Evolutionary conservation across 345 rosid species (phyloP).

Genomic region (Anacardium occidentale): DNA sequence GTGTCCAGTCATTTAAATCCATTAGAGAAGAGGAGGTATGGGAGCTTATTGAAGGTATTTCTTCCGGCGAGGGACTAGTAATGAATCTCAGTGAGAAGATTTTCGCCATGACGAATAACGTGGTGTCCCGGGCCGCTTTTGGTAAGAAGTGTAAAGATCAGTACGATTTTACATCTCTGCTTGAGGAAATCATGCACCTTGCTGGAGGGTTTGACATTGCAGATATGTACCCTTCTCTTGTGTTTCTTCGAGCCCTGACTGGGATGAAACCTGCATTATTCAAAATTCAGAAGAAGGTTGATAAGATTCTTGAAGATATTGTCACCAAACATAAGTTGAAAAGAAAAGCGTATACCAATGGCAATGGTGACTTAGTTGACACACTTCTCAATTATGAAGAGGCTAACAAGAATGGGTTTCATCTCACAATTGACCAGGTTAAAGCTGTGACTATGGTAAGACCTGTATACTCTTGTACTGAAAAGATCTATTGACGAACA

Average conservation of each 20-base stretch:
- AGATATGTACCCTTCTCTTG: slow-evolving; percentile 19
- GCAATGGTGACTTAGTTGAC: slow-evolving; percentile 18
- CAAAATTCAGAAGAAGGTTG: slow-evolving; percentile 11
- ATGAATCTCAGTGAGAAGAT: slow-evolving; percentile 22
- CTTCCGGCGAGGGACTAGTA: not conserved
- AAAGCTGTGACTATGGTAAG: slow-evolving; percentile 22
- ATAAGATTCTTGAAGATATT: slow-evolving; percentile 18
- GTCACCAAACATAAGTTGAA: slow-evolving; percentile 8
- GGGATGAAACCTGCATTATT: slow-evolving; percentile 11
- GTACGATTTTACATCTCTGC: not conserved
- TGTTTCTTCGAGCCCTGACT: slow-evolving; percentile 7
- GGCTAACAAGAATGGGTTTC: slow-evolving; percentile 7
- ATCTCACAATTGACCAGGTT: slow-evolving; percentile 8
- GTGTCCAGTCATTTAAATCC: slow-evolving; percentile 7
- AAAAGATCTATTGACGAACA: too few species aligned
- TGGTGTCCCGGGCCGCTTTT: not conserved
- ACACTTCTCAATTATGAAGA: slow-evolving; percentile 23
- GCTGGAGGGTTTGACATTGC: slow-evolving; percentile 8
- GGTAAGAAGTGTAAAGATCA: slow-evolving; percentile 13
- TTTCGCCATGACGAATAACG: not conserved
- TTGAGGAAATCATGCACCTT: not conserved
- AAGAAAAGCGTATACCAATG: not conserved
- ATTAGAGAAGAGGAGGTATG: slow-evolving; percentile 16
- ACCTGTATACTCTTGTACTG: not conserved
- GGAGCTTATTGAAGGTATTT: slow-evolving; percentile 15